Base-by-base conservation (phyloP, 2,329 filamentous ascomycete species). In the Xylariales sp. region DNA sequence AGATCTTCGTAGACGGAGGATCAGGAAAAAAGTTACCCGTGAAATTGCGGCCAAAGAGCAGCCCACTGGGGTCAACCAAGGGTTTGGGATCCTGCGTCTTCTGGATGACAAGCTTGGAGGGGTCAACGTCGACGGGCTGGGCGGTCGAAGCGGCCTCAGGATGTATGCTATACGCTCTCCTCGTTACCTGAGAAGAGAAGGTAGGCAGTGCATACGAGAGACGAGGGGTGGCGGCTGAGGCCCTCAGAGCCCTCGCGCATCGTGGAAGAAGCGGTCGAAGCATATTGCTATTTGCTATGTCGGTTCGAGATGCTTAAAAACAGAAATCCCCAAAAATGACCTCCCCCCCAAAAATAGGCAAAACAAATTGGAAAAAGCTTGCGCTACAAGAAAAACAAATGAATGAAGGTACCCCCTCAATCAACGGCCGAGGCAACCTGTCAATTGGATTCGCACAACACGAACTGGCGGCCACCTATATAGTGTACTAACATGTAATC, bases 31-130 rank as follows among this genome's bases (percentile, higher is more conserved):
- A 45, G 23, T 65, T 83, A 94, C 93, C 94, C 76, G 96, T 97
- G 81, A 99, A 99, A 57, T 90, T 91, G 73, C 88, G 88, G 71
- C 96, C 96, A 80, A 99, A 99, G 71, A 98, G 85, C 63, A 99
- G 89, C 71, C 97, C 90, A 78, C 95, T 88, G 14, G 92, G 88
- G 62, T 94, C 90, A 70, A 87, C 85, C 63, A 95, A 84, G 36
- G 86, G 79, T 81, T 95, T 96, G 10, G 95, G 96, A 3, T 86
- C 89, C 7, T 84, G 87, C 1, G 93, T 97, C 82, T 90, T 89
- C 67, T 89, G 90, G 76, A 97, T 85, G 56, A 85, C 84, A 68
- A 98, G 88, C 81, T 91, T 91, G 46, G 89, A 87, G n/a, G 91
- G 83, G 80, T 98, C 93, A 72, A 98, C 87, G 64, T 88, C 89